phyloP scores from a whole-genome alignment of 441 rosid species.

The Pelargonium fulgidum region DNA sequence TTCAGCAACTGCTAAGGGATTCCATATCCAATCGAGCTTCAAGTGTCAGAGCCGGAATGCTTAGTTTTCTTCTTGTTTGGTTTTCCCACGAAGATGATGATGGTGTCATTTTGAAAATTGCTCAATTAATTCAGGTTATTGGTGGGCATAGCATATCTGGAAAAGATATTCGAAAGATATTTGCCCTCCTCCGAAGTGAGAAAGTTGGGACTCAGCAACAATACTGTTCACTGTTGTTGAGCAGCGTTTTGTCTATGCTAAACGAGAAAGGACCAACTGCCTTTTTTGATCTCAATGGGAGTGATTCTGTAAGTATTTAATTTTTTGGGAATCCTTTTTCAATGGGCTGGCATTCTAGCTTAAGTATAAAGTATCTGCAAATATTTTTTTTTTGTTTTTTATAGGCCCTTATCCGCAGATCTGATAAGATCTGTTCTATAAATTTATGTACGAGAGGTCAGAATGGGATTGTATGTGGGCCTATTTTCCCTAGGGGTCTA shows the following conservation, averaged over 20 bases:
- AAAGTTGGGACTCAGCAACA: constrained; percentile 80
- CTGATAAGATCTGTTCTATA: too few species aligned
- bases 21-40: constrained; percentile 95
- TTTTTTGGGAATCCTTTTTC: constrained; percentile 9
- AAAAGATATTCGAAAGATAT: constrained; percentile 96
- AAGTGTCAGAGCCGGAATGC: constrained; percentile 95
- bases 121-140: constrained; percentile 82
- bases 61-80: constrained; percentile 95
- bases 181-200: constrained; percentile 95
- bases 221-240: constrained; percentile 76
- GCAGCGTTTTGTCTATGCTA: constrained; percentile 82
- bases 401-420: too few species aligned
- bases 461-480: too few species aligned
- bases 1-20: constrained; percentile 86
- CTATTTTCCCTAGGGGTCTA: too few species aligned
- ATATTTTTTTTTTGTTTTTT: not conserved
- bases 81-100: constrained; percentile 80
- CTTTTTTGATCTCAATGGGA: constrained; percentile 88
- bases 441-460: too few species aligned
- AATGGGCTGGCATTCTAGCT: not conserved
- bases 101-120: constrained; percentile 69
- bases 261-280: constrained; percentile 99
- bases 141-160: constrained; percentile 99
- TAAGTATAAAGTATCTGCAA: not conserved
- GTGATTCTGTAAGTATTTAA: constrained; percentile 76